Evolutionary conservation across 139 green algal species (phyloP).

Genomic region (Diplosphaera chodatii): DNA sequence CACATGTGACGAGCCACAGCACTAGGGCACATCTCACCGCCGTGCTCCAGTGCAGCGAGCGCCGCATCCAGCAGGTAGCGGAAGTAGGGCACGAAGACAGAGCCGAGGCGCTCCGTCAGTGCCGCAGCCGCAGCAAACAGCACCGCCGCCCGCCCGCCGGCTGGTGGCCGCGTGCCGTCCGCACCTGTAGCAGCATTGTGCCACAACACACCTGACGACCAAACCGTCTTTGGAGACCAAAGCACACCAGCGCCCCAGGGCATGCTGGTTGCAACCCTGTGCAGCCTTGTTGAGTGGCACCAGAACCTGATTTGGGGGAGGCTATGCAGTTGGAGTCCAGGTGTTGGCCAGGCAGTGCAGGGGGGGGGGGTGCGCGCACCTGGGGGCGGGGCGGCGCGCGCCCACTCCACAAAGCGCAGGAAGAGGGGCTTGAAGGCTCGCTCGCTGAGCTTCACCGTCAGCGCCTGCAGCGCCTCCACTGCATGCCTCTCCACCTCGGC

Average conservation of each 20-base stretch:
- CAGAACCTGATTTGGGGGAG: no score
- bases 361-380: slow-evolving; percentile 3
- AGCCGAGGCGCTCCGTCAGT: slow-evolving; percentile 64
- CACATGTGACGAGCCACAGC: no score
- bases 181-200: background rate
- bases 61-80: slow-evolving; percentile 48
- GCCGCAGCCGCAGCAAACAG: slow-evolving; percentile 47
- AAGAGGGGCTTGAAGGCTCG: slow-evolving; percentile 88
- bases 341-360: slow-evolving; percentile 4
- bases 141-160: slow-evolving; percentile 26
- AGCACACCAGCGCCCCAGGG: no score
- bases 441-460: slow-evolving; percentile 89
- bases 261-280: no score
- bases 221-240: no score
- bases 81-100: slow-evolving; percentile 83
- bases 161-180: background rate
- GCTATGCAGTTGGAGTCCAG: no score
- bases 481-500: slow-evolving; percentile 45
- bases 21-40: background rate
- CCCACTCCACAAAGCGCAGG: slow-evolving; percentile 80
- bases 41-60: slow-evolving; percentile 33
- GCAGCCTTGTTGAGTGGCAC: no score
- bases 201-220: no score
- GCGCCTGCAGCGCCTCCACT: slow-evolving; percentile 45
- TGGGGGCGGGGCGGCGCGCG: slow-evolving; percentile 12